Base-by-base conservation (phyloP, 2,329 filamentous ascomycete species). In the Talaromyces sp. region DNA sequence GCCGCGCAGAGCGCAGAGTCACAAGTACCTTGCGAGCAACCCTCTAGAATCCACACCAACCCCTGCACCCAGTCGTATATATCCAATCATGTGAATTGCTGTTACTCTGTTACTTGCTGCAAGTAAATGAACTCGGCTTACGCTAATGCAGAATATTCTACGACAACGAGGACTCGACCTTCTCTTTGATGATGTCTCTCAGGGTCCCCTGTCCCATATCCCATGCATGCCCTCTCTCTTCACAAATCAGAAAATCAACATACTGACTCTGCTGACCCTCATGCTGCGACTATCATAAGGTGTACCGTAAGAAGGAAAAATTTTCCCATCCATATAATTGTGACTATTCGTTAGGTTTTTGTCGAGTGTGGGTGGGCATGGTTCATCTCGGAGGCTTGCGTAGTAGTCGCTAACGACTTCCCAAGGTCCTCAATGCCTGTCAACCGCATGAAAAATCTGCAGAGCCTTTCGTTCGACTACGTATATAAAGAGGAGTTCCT, bases 11-110 rank as follows among this genome's bases (percentile, higher is more conserved):
- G 13, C 2, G 43, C 17, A 19, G 28, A 33, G 45, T 48, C n/a
- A 10, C 36, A 28, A 57, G 46, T 11, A 57, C 55, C 55, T 57
- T 57, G 46, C 19, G 55, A 52, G 55, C 55, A 57, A 57, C 40
- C 13, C 28, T 39, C 25, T 15, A 25, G 21, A 37, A 28, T 25
- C 48, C 35, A 39, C 33, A 39, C 19, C 31, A 56, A 25, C 43
- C 11, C 31, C 25, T n/a, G 22, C n/a, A 31, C 10, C 53, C 33
- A 39, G 28, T 31, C 43, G n/a, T n/a, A n/a, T 46, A 31, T 46
- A n/a, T 5, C n/a, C 25, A 6, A 50, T 35, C 28, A 15, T 28
- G 15, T 48, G 5, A 35, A 33, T 33, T n/a, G 45, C n/a, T 33
- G 6, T 8, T 9, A n/a, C 13, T 35, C n/a, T 33, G 6, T 8